Evolutionary conservation across 2,329 filamentous ascomycete genomes (phyloP), one percentile per base, ranked within the genome.

Genomic region (Hymenoscyphus occultus): DNA sequence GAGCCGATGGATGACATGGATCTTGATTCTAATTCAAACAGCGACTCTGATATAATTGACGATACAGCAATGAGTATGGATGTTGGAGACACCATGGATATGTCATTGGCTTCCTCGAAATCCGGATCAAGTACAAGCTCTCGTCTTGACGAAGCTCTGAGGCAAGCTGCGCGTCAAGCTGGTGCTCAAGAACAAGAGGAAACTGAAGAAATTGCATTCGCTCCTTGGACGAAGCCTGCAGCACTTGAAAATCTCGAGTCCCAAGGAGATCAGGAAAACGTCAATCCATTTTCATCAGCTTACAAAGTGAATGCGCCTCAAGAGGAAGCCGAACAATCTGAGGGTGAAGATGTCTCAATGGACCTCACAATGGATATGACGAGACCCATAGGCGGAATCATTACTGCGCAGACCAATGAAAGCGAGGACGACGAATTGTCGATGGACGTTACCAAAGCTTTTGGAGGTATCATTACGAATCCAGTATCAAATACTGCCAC

Each of bases 391-490:
- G 85, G 85, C 3, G 80, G 82, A n/a, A 87, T 87, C 56, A 64
- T 77, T 54, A 67, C 73, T 31, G 64, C 63, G 32, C 63, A 69
- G 63, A 3, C 45, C 22, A 51, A 51, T 10, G 57, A 68, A 64
- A 66, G 67, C 32, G 76, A 76, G 65, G 78, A 81, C 61, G 73
- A 81, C 31, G 81, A 83, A 48, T 88, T 96, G 82, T 95, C 92
- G 28, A 97, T 98, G 94, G 94, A 98, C 71, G 91, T 97, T 7
- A 97, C 94, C 1, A 87, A 86, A 63, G 91, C 87, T 9, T 82
- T 96, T 62, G 94, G 94, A 9, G 86, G 89, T 2, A 97, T 98
- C 62, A 77, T 97, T 22, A 65, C 71, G 39, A 72, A 69, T 54
- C 67, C 68, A 39, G 22, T 63, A 39, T 61, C 61, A n/a, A 57